Base-by-base conservation (phyloP, 768 basidiomycete genomes). In the Pulveroboletus sp. region DNA sequence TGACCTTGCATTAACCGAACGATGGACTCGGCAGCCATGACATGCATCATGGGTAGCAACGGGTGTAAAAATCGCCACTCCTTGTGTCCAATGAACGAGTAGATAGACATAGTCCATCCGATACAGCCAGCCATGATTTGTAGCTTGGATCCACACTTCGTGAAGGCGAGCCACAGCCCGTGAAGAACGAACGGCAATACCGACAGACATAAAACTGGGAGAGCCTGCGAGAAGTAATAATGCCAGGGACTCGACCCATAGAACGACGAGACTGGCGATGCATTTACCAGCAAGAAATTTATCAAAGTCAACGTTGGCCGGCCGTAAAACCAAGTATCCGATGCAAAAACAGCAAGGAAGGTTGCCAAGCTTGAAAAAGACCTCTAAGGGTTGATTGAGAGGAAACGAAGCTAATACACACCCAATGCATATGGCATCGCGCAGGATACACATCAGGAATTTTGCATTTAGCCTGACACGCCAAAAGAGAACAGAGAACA, bases 1-100 rank as follows among this genome's bases (percentile, higher is more conserved):
- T 20, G 37, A 27, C 31, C 22, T 26, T 47, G 46, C 32, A 71
- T 74, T 3, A 76, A 57, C 47, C 82, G 80, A 30, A 81, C 73
- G 5, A 95, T 68, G 2, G 88, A 82, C 53, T 81, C 82, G 0
- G 91, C 76, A 11, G 88, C 86, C 51, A 96, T 76, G 19, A 93
- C 56, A 57, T 96, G 85, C 34, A 95, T 70, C 26, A 92, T 68
- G 1, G 96, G 94, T 4, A 98, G 74, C 17, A 97, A 65, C 0
- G 95, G 93, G 56, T 97, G 94, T 7, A 98, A 72, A 71, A 99
- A 98, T 8, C 96, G 78, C 93, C 93, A 97, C 74, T 99, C 96
- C 61, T 98, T 98, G 72, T 99, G 96, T 2, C 87, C 85, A 2
- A 88, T 76, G 4, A 87, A 53, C 8, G 95, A 97, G 64, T 90